A percentile compares a stretch with the other conserved stretches of the same genome.
Evolutionary conservation across 257 asterid species (phyloP).

Genomic region (Solanum gandarillasii): DNA sequence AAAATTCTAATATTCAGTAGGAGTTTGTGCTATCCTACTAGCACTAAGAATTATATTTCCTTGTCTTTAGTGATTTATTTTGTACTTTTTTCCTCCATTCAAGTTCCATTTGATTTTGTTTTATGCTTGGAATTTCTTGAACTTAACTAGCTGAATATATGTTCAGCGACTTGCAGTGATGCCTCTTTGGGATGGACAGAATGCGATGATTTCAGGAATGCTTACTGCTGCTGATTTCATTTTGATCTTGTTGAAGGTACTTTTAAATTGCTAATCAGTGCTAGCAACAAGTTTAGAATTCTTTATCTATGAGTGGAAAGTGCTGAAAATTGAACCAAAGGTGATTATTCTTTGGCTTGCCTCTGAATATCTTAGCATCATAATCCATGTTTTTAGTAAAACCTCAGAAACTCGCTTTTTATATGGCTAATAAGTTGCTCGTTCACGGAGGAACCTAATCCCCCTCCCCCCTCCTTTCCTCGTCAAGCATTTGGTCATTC

Average conservation of each 20-base stretch:
- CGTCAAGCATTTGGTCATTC: background rate
- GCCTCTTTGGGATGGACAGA: constrained; percentile 50
- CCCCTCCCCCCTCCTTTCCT: background rate
- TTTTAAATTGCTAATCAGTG: background rate
- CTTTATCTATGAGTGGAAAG: background rate
- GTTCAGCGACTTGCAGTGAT: constrained; percentile 35
- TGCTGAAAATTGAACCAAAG: background rate
- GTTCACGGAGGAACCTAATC: background rate
- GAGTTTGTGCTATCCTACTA: background rate
- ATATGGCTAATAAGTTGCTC: background rate
- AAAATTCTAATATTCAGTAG: background rate
- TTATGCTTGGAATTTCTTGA: background rate
- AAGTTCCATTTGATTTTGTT: background rate
- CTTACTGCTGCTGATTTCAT: constrained; percentile 69
- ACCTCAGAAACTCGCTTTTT: background rate
- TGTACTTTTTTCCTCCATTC: background rate
- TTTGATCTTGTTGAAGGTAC: constrained; percentile 50
- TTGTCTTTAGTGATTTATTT: background rate
- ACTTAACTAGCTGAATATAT: background rate
- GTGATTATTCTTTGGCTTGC: background rate
- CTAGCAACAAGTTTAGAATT: background rate
- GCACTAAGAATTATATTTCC: background rate
- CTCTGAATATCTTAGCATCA: background rate
- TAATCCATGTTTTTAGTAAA: background rate
- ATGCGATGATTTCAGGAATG: constrained; percentile 43